Evolutionary conservation across 768 basidiomycete genomes (phyloP).

Genomic region (Glaciozyma martinii): DNA sequence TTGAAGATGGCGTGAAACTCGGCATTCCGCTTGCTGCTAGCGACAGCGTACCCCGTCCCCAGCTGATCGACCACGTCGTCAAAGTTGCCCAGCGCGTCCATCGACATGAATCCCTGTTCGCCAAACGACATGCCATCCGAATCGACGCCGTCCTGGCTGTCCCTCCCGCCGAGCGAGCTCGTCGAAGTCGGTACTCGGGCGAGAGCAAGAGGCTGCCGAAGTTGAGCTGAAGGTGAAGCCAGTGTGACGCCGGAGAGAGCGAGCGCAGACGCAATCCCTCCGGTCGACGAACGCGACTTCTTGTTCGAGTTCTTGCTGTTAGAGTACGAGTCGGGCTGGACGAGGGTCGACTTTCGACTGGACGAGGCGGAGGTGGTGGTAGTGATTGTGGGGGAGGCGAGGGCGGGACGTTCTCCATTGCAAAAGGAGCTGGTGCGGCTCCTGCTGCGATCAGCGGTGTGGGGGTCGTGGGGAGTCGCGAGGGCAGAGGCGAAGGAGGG

Average conservation of each 20-base stretch:
- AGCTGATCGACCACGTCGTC: constrained; percentile 34
- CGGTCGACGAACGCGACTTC: neutral
- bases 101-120: constrained; percentile 20
- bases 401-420: neutral
- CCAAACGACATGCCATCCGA: neutral
- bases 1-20: constrained; percentile 94
- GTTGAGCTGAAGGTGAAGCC: constrained; percentile 13
- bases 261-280: constrained; percentile 27
- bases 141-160: neutral
- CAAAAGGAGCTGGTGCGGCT: constrained; percentile 13
- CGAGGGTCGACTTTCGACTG: neutral
- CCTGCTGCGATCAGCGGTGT: neutral
- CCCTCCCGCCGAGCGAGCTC: neutral
- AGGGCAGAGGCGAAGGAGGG: neutral
- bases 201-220: constrained; percentile 18
- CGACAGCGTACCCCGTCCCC: constrained; percentile 70
- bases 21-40: constrained; percentile 83
- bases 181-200: neutral
- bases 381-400: neutral
- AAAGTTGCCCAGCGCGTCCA: constrained; percentile 34
- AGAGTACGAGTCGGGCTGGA: neutral
- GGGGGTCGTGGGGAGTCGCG: neutral
- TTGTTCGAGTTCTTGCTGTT: constrained; percentile 2
- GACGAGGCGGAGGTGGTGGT: neutral
- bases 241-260: constrained; percentile 27